Percentiles rank a stretch among this genome's conserved stretches.
Evolutionary conservation across 2,329 filamentous ascomycete genomes (phyloP).

Genomic region (Tolypocladium ovalisporum): DNA sequence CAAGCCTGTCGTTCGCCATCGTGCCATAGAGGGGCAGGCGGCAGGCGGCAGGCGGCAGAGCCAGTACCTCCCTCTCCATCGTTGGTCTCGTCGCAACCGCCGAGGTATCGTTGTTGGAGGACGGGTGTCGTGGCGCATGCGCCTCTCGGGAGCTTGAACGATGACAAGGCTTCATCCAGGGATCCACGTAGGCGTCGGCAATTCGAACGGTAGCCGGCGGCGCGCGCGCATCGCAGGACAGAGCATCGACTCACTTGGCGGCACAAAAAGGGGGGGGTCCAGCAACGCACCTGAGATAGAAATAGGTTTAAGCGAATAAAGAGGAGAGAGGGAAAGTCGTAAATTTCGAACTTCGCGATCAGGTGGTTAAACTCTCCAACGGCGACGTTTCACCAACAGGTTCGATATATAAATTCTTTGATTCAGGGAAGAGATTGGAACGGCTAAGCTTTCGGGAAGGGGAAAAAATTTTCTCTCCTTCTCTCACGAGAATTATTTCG

Average conservation of each 20-base stretch:
- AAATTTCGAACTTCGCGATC: neutral
- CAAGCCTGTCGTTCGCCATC: neutral
- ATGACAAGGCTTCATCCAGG: neutral
- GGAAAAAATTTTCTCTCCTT: neutral
- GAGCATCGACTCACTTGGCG: neutral
- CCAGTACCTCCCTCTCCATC: neutral
- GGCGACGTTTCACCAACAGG: neutral
- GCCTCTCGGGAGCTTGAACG: neutral
- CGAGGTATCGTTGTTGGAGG: neutral
- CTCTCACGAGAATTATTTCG: conserved; percentile 1
- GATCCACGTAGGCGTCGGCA: neutral
- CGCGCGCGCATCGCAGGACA: neutral
- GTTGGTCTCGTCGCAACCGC: neutral
- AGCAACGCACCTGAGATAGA: neutral
- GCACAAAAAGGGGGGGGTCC: neutral
- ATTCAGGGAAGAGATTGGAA: neutral
- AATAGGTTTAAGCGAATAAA: neutral
- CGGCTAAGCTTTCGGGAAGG: neutral
- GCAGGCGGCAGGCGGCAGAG: neutral
- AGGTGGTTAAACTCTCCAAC: neutral
- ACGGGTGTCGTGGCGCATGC: neutral
- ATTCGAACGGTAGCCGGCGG: neutral
- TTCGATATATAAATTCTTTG: neutral
- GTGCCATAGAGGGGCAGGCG: too few species aligned
- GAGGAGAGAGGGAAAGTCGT: neutral